These are phyloP conservation scores for Tulasnella sp. DNA, from an alignment of 768 basidiomycete genomes.

Conservation along the genomic window DNA sequence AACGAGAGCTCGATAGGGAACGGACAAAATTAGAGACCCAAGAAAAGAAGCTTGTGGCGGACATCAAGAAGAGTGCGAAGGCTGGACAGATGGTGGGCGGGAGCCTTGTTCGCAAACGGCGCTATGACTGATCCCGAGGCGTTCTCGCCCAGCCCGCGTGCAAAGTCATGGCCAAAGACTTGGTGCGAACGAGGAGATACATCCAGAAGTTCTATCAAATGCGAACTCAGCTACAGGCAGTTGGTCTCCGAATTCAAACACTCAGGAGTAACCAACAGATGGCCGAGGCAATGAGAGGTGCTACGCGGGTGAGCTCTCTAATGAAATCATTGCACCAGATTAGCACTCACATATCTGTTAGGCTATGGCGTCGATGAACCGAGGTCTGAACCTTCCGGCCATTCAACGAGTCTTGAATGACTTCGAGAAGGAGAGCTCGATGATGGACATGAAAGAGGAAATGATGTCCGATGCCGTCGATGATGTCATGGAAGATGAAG, in stretches of 20 bases:
- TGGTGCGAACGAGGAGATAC: conserved; percentile 90
- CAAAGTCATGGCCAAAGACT: conserved; percentile 99
- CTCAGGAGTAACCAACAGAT: conserved; percentile 96
- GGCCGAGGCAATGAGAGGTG: conserved; percentile 99
- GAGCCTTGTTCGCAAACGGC: not conserved
- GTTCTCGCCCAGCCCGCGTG: conserved; percentile 68
- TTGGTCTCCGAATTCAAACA: conserved; percentile 89
- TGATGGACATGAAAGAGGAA: conserved; percentile 99
- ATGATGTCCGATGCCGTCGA: conserved; percentile 99
- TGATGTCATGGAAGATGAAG: conserved; percentile 89
- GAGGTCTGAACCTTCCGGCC: conserved; percentile 84
- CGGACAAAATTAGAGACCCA: conserved; percentile 85
- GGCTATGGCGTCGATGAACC: conserved; percentile 99
- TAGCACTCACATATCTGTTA: conserved; percentile 24
- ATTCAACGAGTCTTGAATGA: conserved; percentile 97
- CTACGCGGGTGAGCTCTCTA: conserved; percentile 63
- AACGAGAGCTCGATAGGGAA: conserved; percentile 96
- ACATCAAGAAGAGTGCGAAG: conserved; percentile 96
- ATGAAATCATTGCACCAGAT: not conserved
- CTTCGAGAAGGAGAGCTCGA: conserved; percentile 92
- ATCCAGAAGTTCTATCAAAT: conserved; percentile 98
- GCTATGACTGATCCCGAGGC: not conserved
- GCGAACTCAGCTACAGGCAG: conserved; percentile 95
- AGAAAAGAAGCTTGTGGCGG: conserved; percentile 91
- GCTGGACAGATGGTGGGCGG: conserved; percentile 75